Evolutionary conservation across 2,329 filamentous ascomycete species (phyloP), one percentile per base, ranked within the genome.

Genomic region (Calcarisporium arbuscula): DNA sequence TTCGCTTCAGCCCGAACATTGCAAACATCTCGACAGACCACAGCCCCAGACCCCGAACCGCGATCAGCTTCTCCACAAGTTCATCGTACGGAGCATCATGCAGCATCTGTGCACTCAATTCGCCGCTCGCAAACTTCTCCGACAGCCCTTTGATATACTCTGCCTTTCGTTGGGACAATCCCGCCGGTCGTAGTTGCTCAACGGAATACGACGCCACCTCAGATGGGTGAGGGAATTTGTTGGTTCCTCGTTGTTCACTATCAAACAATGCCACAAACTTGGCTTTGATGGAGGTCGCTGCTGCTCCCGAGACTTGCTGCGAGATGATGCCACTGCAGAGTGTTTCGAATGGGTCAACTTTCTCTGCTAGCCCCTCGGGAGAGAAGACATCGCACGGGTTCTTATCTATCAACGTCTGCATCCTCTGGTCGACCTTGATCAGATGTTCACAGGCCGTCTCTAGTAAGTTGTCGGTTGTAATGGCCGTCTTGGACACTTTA

Each of bases 11-110:
- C n/a, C 78, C 85, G 60, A 98, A 96, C 60, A 85, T 87, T 32
- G 89, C 86, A 67, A 98, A 98, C 92, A 98, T 96, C 67, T 95
- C 89, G 11, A 94, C 88, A 30, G 82, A 89, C 92, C 92, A 96
- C 35, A 72, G 73, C 0, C 92, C 92, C 32, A 96, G 63, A 0
- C 92, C 92, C 8, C 90, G 73, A 5, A 98, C 88, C 1, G 88
- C 85, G 30, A 84, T 86, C 30, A 98, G 68, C 56, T 75, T 82
- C 58, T 84, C 76, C 44, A 95, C 69, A 7, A 98, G 73, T 47
- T 94, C 85, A 32, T 94, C 89, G 56, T 98, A 92, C 5, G 78
- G 74, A 2, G 86, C 87, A 22, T 77, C 75, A 34, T 85, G 74
- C 15, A 96, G 72, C 70, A 92, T 80, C 43, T 74, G 63, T 9